A percentile compares a stretch with the other conserved stretches of the same genome.
Conservation (phyloP, 2,329 filamentous ascomycete genomes). For the Endocalyx cinctus region DNA sequence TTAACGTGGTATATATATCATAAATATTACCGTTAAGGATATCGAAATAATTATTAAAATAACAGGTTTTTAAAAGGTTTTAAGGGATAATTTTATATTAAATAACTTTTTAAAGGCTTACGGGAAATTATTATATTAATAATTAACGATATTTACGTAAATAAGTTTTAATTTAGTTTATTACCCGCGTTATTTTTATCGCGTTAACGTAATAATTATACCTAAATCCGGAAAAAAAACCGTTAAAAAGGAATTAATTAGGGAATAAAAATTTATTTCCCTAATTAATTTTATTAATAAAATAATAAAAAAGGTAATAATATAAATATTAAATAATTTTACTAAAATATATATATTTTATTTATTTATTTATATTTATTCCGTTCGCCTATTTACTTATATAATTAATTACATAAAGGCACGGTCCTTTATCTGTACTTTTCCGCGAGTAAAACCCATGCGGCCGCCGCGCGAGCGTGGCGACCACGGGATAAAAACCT, state of each 20-base stretch:
- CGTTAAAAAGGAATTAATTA: background rate
- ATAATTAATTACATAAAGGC: background rate
- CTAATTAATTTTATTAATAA: slow-evolving; percentile 4
- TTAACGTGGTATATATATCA: no score
- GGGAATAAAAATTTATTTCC: slow-evolving; percentile 1
- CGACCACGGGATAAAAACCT: no score
- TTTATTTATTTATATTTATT: background rate
- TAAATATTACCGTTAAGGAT: no score
- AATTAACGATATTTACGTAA: background rate
- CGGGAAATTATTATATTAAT: background rate
- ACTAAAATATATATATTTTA: background rate
- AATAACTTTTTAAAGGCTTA: background rate
- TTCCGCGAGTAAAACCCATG: no score
- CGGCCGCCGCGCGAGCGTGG: no score
- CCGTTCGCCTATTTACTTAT: background rate
- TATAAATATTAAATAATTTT: slow-evolving; percentile 1
- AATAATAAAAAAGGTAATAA: slow-evolving; percentile 1
- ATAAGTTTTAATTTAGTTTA: background rate
- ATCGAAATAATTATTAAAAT: no score
- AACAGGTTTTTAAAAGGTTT: no score
- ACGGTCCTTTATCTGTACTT: background rate
- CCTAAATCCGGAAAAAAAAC: background rate
- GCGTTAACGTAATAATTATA: background rate
- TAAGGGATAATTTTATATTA: background rate
- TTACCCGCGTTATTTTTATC: background rate